Evolutionary conservation across 2,329 filamentous ascomycete genomes (phyloP), one percentile per base, ranked within the genome.

Genomic region (Knufia petricola): DNA sequence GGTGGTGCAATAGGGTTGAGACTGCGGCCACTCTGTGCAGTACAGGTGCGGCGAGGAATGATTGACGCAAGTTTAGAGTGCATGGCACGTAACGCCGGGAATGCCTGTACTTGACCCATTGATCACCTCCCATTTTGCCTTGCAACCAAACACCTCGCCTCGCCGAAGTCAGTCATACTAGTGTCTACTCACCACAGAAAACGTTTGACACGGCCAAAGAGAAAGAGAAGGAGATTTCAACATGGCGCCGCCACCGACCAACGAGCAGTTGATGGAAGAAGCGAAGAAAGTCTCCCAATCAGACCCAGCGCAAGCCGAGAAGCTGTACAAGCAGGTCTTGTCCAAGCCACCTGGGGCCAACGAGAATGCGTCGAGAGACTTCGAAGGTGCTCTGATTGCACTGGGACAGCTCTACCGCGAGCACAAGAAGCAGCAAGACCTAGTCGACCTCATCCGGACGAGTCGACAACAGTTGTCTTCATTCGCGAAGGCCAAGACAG

Each of bases 401-500:
- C 72, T 98, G 64, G 92, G 92, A 61, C 85, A 94, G 77, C 77
- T 96, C 58, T 95, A 95, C 69, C 80, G 88, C 59, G 88, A 95
- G 69, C 61, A 59, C 54, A 88, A 84, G 69, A 86, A 85, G 66
- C 75, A 83, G 60, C 76, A 92, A 63, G 86, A 94, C 62, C 81
- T 98, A 52, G 87, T 94, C 54, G 82, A 88, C 61, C 78, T 98
- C 57, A 84, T 98, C 61, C 89, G 84, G 63, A 86, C 87, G 66
- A 95, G 88, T 68, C 81, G 90, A 63, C 85, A 85, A 57, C 85
- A 92, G 38, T 81, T 98, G 57, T 95, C 90, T 50, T 92, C 87
- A 55, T 96, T 98, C 68, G 92, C 92, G 57, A 95, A 96, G 76
- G 92, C 94, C 54, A 98, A 98, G 79, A 96, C 92, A 26, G 87